These are phyloP conservation scores for Botryosphaeria dothidea DNA, from an alignment of 2,329 filamentous ascomycete species.

Conservation along the genomic window DNA sequence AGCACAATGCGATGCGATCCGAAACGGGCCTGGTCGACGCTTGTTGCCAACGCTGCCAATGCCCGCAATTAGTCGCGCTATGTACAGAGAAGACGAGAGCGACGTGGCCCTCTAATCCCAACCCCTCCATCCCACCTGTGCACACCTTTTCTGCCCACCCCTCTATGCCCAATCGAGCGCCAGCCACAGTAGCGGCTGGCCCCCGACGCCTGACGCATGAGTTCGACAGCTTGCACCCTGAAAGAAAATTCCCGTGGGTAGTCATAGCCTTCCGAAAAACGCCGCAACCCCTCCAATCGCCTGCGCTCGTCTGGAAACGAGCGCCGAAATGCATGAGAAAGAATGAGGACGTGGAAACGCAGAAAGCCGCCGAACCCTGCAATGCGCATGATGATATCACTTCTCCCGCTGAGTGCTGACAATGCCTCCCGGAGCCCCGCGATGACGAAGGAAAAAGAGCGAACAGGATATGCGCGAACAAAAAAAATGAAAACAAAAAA, in stretches of 20 bases:
- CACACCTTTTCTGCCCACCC: neutral
- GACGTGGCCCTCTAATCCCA: neutral
- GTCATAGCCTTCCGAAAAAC: neutral
- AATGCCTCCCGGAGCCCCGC: slow-evolving; percentile 7
- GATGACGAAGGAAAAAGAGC: slow-evolving; percentile 1
- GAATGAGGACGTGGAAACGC: neutral
- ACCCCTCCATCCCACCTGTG: slow-evolving; percentile 3
- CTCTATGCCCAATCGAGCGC: neutral
- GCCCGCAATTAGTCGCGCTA: neutral
- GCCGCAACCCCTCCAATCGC: slow-evolving; percentile 1
- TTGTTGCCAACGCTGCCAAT: slow-evolving; percentile 2
- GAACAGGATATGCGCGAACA: neutral
- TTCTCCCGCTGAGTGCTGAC: slow-evolving; percentile 3
- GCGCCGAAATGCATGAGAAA: neutral
- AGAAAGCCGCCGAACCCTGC: neutral
- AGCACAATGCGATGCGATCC: slow-evolving; percentile 2
- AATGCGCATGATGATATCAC: slow-evolving; percentile 19
- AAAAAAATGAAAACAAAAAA: neutral
- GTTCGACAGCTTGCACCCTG: neutral
- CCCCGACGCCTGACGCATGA: slow-evolving; percentile 6
- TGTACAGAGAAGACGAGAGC: neutral
- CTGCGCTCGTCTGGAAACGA: neutral
- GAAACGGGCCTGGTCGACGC: neutral
- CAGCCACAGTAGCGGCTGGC: slow-evolving; percentile 8
- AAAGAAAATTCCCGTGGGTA: neutral